phyloP scores from a whole-genome alignment of 164 flowering plant species.

The Liquidambar formosana region DNA sequence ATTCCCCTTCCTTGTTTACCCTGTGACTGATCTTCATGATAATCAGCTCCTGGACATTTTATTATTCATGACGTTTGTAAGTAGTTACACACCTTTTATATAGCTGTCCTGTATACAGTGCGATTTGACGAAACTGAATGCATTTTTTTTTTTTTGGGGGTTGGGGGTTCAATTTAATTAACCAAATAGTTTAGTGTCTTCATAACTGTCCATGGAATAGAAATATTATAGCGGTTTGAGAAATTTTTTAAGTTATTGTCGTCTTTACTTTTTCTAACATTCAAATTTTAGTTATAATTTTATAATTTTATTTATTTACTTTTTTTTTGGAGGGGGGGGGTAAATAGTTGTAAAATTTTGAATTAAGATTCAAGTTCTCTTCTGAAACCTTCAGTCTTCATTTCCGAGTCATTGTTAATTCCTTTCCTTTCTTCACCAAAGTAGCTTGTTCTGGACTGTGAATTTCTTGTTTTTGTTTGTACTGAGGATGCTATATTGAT shows the following conservation, averaged over 20 bases:
- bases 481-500: constrained; percentile 11
- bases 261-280: too few relatives aligned
- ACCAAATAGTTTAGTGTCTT: too few relatives aligned
- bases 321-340: too few relatives aligned
- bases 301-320: too few relatives aligned
- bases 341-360: too few relatives aligned
- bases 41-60: neutral
- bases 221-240: too few relatives aligned
- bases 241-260: neutral
- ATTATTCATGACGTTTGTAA: neutral
- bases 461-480: neutral
- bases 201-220: too few relatives aligned
- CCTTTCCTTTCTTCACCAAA: neutral
- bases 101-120: neutral
- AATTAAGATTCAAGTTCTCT: neutral
- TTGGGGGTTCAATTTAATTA: too few relatives aligned
- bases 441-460: neutral
- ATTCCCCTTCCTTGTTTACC: neutral
- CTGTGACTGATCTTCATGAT: neutral
- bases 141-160: too few relatives aligned
- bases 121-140: too few relatives aligned
- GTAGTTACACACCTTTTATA: neutral
- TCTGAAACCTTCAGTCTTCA: neutral
- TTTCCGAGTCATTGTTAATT: neutral
- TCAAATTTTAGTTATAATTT: too few relatives aligned